Base-by-base conservation (phyloP, 2,329 filamentous ascomycete genomes). In the Hansfordia pulvinata region DNA sequence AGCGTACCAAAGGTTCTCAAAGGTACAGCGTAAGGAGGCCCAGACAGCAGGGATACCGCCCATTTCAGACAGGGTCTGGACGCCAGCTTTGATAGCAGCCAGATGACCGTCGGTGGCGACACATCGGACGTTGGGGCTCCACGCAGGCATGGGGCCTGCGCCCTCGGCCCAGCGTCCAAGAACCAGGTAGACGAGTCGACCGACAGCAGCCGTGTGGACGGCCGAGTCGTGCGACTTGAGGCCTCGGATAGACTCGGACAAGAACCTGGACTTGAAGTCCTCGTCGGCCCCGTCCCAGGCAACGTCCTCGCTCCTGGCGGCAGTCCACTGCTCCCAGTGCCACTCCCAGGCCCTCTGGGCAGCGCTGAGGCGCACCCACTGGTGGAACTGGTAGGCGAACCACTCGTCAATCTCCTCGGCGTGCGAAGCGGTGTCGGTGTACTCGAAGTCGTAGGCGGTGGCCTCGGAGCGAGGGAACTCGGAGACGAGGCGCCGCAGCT, bases 341-440 rank as follows among this genome's bases (percentile, higher is more conserved):
- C 72, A 69, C 36, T 85, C 71, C 44, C 93, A 96, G 3, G 76
- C 74, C 19, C 72, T 64, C 44, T 82, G 81, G 12, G 81, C 76
- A 28, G 76, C 70, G 28, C 80, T 68, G 25, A 94, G 61, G 42
- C 86, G 76, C 24, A 77, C 67, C 55, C 82, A 81, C 47, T 96
- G 86, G 52, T 81, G 80, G 35, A 84, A 76, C 40, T 80, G 79
- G 53, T 96, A 94, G 28, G 78, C 75, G 53, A 98, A 98, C 90
- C 90, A 98, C 56, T 98, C 90, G 47, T 96, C 84, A 25, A 98
- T 64, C 58, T 98, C 90, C 36, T 90, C 83, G 11, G 81, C 73
- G 40, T 93, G 77, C 1, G 72, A 60, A 13, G 76, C 75, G 30
- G 69, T 67, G 50, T 88, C 80, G 15, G 68, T 59, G 54, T 88